A percentile compares a stretch with the other conserved stretches of the same genome.
Evolutionary conservation across 495 filamentous ascomycete species (phyloP).

Genomic region (Penicillium tannophilum): DNA sequence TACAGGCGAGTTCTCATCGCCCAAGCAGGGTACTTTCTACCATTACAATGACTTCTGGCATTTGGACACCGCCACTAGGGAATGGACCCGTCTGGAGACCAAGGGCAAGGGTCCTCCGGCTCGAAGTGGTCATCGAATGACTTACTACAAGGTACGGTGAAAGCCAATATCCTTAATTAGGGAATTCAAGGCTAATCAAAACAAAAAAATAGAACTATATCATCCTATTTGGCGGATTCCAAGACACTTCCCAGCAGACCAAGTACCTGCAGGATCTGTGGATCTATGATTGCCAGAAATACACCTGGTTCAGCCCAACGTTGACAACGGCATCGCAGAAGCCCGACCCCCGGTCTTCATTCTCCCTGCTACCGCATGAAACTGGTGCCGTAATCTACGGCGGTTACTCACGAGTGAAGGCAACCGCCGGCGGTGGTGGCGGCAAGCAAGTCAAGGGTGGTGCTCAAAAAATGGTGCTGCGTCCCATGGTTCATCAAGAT

Average conservation of each 20-base stretch:
- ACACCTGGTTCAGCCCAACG: constrained; percentile 72
- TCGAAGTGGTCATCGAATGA: constrained; percentile 92
- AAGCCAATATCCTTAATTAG: background rate
- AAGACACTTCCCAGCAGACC: constrained; percentile 91
- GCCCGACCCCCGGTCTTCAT: constrained; percentile 87
- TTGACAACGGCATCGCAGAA: constrained; percentile 76
- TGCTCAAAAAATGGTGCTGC: constrained; percentile 67
- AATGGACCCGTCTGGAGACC: constrained; percentile 86
- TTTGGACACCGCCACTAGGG: constrained; percentile 74
- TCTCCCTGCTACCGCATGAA: constrained; percentile 88
- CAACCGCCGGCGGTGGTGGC: constrained; percentile 40
- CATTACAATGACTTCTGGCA: constrained; percentile 99
- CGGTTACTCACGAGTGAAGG: constrained; percentile 89
- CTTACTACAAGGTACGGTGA: constrained; percentile 71
- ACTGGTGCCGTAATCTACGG: constrained; percentile 86
- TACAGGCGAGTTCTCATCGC: constrained; percentile 63
- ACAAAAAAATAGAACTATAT: constrained; percentile 58
- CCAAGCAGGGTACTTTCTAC: constrained; percentile 98
- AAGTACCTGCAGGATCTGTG: constrained; percentile 79
- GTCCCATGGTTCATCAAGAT: constrained; percentile 88
- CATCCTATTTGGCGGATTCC: constrained; percentile 81
- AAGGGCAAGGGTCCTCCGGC: constrained; percentile 90
- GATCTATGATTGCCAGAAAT: constrained; percentile 71
- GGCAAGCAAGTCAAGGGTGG: constrained; percentile 65
- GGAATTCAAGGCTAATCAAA: background rate